These are phyloP conservation scores for Citrus medica DNA, from an alignment of 345 rosid species.

Conservation along the genomic window DNA sequence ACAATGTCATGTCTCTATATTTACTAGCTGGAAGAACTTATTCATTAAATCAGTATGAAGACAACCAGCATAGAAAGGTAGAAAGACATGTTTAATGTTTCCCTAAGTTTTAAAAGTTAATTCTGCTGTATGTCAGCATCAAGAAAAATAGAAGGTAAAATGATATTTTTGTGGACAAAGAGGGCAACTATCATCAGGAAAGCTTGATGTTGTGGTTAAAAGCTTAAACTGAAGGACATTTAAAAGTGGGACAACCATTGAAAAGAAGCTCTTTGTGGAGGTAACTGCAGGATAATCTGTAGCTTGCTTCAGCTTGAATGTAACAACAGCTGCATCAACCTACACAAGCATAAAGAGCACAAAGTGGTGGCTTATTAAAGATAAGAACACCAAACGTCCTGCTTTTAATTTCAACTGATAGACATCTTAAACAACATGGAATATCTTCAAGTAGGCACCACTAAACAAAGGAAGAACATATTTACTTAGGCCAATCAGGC, in stretches of 20 bases:
- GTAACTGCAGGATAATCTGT: slow-evolving; percentile 74
- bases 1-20: background rate
- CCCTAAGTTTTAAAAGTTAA: background rate
- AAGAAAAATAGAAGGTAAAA: background rate
- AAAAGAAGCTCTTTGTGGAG: slow-evolving; percentile 78
- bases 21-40: background rate
- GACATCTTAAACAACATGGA: background rate
- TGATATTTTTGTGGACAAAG: background rate
- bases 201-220: background rate
- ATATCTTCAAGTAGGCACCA: background rate
- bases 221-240: background rate
- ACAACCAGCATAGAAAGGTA: background rate
- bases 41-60: background rate
- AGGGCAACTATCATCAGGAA: background rate
- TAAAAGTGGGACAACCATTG: slow-evolving; percentile 50
- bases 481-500: background rate
- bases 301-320: slow-evolving; percentile 73
- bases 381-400: background rate
- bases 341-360: slow-evolving; percentile 22
- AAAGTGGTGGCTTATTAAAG: background rate
- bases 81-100: background rate
- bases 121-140: background rate
- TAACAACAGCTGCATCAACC: slow-evolving; percentile 96
- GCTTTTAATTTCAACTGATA: background rate
- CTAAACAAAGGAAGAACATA: background rate